Evolutionary conservation across 208 protist genomes (phyloP).

Genomic region (Trypanosoma lewisi): DNA sequence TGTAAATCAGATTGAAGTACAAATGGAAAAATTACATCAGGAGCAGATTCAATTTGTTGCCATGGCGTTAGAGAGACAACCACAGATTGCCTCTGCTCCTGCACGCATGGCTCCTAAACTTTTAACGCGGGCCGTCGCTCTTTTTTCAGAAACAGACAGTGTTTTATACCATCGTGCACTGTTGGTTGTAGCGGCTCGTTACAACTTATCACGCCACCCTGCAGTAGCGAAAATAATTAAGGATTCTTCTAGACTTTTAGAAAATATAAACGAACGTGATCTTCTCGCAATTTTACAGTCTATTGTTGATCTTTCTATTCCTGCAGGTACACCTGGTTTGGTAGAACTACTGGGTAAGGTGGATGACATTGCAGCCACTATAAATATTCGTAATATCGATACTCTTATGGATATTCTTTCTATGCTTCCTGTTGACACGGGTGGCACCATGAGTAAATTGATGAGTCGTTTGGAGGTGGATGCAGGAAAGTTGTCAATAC

Average conservation of each 20-base stretch:
- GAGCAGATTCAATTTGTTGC: conserved; percentile 57
- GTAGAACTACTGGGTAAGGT: conserved; percentile 16
- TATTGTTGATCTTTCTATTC: conserved; percentile 30
- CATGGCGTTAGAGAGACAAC: conserved; percentile 59
- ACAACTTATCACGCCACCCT: conserved; percentile 37
- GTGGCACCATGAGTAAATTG: conserved; percentile 45
- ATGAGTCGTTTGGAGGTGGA: conserved; percentile 63
- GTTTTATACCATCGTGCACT: conserved; percentile 57
- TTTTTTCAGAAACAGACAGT: conserved; percentile 35
- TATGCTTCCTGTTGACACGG: conserved; percentile 51
- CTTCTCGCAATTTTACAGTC: conserved; percentile 54
- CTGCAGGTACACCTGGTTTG: conserved; percentile 18
- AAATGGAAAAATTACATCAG: conserved; percentile 35
- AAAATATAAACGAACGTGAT: conserved; percentile 40
- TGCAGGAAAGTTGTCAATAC: conserved; percentile 53
- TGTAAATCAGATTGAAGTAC: conserved; percentile 53
- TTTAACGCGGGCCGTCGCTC: conserved; percentile 30
- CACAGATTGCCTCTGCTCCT: conserved; percentile 57
- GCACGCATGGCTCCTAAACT: conserved; percentile 49
- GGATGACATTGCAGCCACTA: conserved; percentile 31
- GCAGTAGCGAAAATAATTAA: conserved; percentile 34
- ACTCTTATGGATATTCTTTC: conserved; percentile 69
- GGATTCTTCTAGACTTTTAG: conserved; percentile 32
- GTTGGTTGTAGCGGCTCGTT: conserved; percentile 60
- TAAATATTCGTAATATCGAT: conserved; percentile 54